Conservation (phyloP, 2,329 filamentous ascomycete species). For the Fusarium brevicatenulatum region DNA sequence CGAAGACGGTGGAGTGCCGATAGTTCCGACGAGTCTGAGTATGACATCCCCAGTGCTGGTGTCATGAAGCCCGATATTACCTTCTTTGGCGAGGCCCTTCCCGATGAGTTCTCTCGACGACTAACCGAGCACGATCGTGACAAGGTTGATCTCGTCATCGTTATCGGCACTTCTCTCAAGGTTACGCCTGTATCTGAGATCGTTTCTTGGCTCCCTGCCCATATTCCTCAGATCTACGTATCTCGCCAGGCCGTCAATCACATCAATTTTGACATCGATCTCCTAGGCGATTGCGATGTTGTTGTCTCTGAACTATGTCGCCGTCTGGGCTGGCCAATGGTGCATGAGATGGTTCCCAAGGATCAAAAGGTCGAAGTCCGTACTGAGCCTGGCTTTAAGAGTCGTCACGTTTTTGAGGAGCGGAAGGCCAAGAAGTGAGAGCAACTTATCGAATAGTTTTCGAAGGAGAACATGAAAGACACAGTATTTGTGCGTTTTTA, state of each 20-base stretch:
- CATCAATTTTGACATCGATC: slow-evolving; percentile 94
- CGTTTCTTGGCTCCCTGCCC: slow-evolving; percentile 78
- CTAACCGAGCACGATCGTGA: slow-evolving; percentile 84
- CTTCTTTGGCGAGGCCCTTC: slow-evolving; percentile 93
- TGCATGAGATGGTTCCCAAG: slow-evolving; percentile 84
- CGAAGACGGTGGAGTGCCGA: slow-evolving; percentile 52
- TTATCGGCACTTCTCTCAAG: slow-evolving; percentile 96
- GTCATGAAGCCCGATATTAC: slow-evolving; percentile 99
- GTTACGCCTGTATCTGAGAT: slow-evolving; percentile 96
- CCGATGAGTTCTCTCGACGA: slow-evolving; percentile 82
- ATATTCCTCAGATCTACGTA: slow-evolving; percentile 91
- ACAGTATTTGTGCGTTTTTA: background rate
- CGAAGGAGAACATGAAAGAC: background rate
- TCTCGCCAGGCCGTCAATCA: slow-evolving; percentile 85
- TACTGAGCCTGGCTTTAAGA: slow-evolving; percentile 48
- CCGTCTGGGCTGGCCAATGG: slow-evolving; percentile 80
- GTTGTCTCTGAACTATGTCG: slow-evolving; percentile 88
- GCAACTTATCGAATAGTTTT: background rate
- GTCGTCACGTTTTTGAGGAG: slow-evolving; percentile 52
- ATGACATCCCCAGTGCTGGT: slow-evolving; percentile 71
- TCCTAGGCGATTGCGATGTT: slow-evolving; percentile 94
- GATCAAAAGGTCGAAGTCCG: slow-evolving; percentile 69
- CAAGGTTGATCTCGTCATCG: slow-evolving; percentile 86
- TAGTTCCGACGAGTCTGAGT: slow-evolving; percentile 59
- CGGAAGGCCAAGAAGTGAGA: slow-evolving; percentile 16